Evolutionary conservation across 2,329 filamentous ascomycete species (phyloP), one percentile per base, ranked within the genome.

Genomic region (Plectosphaerella sp.): DNA sequence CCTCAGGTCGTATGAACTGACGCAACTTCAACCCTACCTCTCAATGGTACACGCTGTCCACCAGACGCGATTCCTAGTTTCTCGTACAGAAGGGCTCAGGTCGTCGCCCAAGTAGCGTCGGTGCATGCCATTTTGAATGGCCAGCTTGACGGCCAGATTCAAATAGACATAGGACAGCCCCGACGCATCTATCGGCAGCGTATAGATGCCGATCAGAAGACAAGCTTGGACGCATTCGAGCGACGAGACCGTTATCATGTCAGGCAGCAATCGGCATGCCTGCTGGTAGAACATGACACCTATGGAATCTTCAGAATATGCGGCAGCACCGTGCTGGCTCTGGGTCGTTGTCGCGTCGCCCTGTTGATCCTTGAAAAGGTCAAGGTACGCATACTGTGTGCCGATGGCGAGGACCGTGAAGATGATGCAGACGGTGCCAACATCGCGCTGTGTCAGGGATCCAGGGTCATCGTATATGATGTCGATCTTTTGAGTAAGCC

Each of bases 91-190:
- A 9, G 72, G 65, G 28, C 76, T 73, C 12, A 80, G 67, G 1
- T 70, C 74, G 48, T 74, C 71, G 2, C 73, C 75, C 2, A 71
- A 65, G 52, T 75, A 77, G 50, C 69, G 74, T 48, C 80, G 69
- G 56, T 83, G 80, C 79, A 83, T 81, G 10, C 80, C 80, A 58
- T 83, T 83, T 54, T 82, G 79, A 14, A 83, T 80, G 1, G 78
- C 80, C 53, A 83, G 66, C 54, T 80, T 82, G 39, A 82, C 67
- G 2, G 78, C 77, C 12, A 83, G 62, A 7, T 78, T 78, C 45
- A 82, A 69, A 56, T 83, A 83, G 3, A 78, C 79, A 56, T 82
- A 83, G 3, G 77, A 77, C 18, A 83, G 62, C 0, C 79, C 80
- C 1, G 78, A 79, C 1, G 79, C 76, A 59, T 83, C 79, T 0